Conservation (phyloP, 768 basidiomycete species). For the Pisolithus sp. region DNA sequence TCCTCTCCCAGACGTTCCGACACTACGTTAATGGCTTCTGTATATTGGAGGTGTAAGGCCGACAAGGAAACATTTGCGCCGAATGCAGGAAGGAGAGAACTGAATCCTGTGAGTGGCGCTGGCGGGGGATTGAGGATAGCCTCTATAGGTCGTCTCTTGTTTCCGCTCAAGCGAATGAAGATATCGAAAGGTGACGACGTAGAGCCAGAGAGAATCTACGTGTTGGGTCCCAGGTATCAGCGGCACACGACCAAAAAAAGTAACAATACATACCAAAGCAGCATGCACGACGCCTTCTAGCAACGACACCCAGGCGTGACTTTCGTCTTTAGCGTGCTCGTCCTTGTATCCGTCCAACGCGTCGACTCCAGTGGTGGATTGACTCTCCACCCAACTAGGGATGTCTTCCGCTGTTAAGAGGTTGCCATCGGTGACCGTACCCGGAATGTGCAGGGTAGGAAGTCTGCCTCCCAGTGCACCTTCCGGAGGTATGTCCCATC, state of each 20-base stretch:
- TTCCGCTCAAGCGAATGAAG: constrained; percentile 34
- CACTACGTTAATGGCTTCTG: constrained; percentile 65
- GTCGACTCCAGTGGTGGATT: constrained; percentile 34
- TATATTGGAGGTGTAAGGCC: constrained; percentile 52
- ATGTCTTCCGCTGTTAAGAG: constrained; percentile 64
- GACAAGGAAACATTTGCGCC: constrained; percentile 50
- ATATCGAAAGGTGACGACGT: constrained; percentile 35
- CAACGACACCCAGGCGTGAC: constrained; percentile 75
- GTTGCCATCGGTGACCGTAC: constrained; percentile 32
- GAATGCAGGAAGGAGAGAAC: constrained; percentile 53
- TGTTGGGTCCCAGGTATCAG: background rate
- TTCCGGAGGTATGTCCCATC: constrained; percentile 63
- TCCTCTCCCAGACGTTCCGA: constrained; percentile 71
- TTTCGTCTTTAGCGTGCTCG: constrained; percentile 57
- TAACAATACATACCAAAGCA: constrained; percentile 48
- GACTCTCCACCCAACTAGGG: constrained; percentile 66
- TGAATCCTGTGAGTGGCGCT: constrained; percentile 63
- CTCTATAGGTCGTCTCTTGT: constrained; percentile 32
- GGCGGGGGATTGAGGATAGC: constrained; percentile 59
- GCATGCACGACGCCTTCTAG: constrained; percentile 75
- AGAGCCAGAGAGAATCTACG: constrained; percentile 46
- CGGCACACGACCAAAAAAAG: constrained; percentile 1
- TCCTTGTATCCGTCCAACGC: constrained; percentile 65
- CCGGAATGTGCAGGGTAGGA: constrained; percentile 63
- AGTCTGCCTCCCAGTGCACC: constrained; percentile 65